phyloP scores from a whole-genome alignment of 306 rosid species.

The Canavalia gladiata region DNA sequence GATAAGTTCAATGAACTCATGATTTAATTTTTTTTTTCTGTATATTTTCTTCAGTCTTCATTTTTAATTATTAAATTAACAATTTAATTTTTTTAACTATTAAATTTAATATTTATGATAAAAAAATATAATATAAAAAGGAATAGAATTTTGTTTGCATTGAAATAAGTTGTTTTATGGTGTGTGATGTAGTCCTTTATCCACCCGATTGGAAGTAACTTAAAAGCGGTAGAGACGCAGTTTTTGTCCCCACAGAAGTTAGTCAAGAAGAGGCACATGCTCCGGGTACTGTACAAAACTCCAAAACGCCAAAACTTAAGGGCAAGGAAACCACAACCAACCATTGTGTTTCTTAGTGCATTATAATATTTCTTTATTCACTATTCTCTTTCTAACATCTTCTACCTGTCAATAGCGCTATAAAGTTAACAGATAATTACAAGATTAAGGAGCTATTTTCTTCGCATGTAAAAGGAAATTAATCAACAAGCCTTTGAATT shows the following conservation, averaged over 20 bases:
- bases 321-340: background rate
- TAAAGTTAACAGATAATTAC: conserved; percentile 33
- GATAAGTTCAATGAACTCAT: background rate
- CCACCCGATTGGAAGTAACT: conserved; percentile 9
- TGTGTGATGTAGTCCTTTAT: conserved; percentile 31
- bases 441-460: conserved; percentile 20
- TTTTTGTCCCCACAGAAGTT: conserved; percentile 51
- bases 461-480: conserved; percentile 35
- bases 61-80: too few relatives aligned
- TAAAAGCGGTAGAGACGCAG: conserved; percentile 3
- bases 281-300: conserved; percentile 30
- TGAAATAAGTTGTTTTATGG: conserved; percentile 23
- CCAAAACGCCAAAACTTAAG: conserved; percentile 41
- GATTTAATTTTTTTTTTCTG: background rate
- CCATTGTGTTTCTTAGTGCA: conserved; percentile 45
- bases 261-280: conserved; percentile 71
- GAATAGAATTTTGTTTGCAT: background rate
- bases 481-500: conserved; percentile 38
- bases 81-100: too few relatives aligned
- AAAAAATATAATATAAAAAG: too few relatives aligned
- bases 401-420: conserved; percentile 25
- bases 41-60: too few relatives aligned
- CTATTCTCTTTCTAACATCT: conserved; percentile 20
- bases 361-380: conserved; percentile 9
- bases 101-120: too few relatives aligned